Evolutionary conservation across 2,329 filamentous ascomycete genomes (phyloP).

Genomic region (Colletotrichum sublineola): DNA sequence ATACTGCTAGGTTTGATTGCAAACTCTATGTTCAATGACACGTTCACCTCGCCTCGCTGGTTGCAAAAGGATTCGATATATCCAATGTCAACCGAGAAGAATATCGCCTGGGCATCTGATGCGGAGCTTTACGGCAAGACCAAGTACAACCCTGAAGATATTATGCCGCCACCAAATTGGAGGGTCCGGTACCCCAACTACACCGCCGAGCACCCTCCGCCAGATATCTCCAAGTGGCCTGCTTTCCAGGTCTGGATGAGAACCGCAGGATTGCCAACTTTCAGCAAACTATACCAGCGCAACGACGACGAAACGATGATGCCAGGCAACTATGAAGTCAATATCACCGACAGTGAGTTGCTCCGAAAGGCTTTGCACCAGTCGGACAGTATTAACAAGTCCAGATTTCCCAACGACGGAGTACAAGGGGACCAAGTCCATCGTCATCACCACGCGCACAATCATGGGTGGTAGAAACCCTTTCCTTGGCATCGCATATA

Average conservation of each 20-base stretch:
- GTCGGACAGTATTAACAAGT: not conserved
- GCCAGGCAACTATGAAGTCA: conserved; percentile 79
- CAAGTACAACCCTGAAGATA: conserved; percentile 73
- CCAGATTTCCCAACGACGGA: conserved; percentile 83
- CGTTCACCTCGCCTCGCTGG: conserved; percentile 76
- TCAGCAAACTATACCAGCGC: conserved; percentile 91
- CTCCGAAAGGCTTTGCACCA: not conserved
- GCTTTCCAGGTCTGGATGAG: conserved; percentile 99
- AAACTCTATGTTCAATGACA: conserved; percentile 98
- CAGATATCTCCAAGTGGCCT: conserved; percentile 81
- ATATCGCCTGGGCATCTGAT: conserved; percentile 91
- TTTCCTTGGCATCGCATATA: conserved; percentile 95
- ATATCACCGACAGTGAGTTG: conserved; percentile 82
- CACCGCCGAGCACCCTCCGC: conserved; percentile 72
- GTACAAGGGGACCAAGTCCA: conserved; percentile 90
- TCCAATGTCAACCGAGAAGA: conserved; percentile 77
- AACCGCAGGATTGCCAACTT: conserved; percentile 91
- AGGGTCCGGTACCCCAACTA: conserved; percentile 74
- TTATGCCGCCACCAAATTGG: conserved; percentile 93
- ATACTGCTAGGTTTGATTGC: conserved; percentile 76
- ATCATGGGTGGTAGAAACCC: conserved; percentile 96
- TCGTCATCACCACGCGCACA: conserved; percentile 89
- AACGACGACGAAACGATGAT: conserved; percentile 80
- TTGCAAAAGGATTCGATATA: conserved; percentile 69
- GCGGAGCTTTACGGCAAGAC: conserved; percentile 81